These are phyloP conservation scores for Xerocomellus chrysenteron DNA, from an alignment of 768 basidiomycete genomes.

Conservation along the genomic window DNA sequence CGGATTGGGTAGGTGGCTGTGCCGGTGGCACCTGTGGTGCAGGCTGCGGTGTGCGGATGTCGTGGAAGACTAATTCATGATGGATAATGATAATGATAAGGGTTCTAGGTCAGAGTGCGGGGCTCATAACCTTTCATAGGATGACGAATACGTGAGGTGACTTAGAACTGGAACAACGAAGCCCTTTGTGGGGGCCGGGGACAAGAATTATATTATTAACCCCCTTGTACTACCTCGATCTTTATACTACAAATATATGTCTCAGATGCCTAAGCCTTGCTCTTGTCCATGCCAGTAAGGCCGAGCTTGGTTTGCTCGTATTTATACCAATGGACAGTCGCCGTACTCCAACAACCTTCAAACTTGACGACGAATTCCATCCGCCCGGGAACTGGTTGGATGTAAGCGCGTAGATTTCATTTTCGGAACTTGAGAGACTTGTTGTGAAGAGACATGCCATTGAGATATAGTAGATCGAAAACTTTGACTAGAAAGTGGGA, in stretches of 20 bases:
- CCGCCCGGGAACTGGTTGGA: slow-evolving; percentile 71
- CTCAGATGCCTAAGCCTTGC: too few relatives aligned
- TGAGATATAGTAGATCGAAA: slow-evolving; percentile 90
- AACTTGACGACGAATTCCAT: slow-evolving; percentile 76
- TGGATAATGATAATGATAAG: too few relatives aligned
- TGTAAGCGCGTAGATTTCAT: slow-evolving; percentile 65
- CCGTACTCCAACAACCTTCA: slow-evolving; percentile 41
- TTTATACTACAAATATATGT: too few relatives aligned
- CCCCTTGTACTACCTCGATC: too few relatives aligned
- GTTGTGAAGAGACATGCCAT: slow-evolving; percentile 74
- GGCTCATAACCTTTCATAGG: background rate
- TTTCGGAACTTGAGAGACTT: slow-evolving; percentile 76
- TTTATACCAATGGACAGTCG: too few relatives aligned
- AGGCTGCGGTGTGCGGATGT: background rate
- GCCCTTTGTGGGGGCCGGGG: too few relatives aligned
- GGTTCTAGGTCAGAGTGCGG: background rate
- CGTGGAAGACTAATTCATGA: background rate
- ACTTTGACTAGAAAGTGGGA: slow-evolving; percentile 75
- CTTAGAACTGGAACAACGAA: too few relatives aligned
- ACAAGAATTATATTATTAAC: too few relatives aligned
- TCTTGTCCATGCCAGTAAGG: too few relatives aligned
- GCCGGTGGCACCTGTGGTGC: too few relatives aligned
- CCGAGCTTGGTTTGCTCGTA: too few relatives aligned
- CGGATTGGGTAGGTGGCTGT: background rate
- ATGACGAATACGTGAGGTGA: too few relatives aligned